Base-by-base conservation (phyloP, 768 basidiomycete species). In the Kwoniella heveanensis region DNA sequence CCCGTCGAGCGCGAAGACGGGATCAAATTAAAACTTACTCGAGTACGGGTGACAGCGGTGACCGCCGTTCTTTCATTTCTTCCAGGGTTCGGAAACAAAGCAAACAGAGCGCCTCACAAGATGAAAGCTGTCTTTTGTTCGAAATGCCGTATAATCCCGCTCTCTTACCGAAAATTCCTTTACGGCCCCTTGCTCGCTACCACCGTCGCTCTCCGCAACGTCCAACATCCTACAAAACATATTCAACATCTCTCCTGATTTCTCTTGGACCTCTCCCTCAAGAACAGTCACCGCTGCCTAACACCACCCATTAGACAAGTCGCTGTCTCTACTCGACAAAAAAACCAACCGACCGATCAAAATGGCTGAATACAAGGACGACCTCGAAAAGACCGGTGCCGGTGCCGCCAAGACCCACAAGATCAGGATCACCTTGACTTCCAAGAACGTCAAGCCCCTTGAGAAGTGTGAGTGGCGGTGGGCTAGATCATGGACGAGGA, bases 401-500 rank as follows among this genome's bases (percentile, higher is more conserved):
- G 86, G 92, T 67, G 88, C 90, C 77, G 84, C 86, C 70, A 89
- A 91, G 80, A 94, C 97, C 83, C 95, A 98, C 88, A 97, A 97
- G 87, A 98, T 98, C 82, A 85, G 96, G 69, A 99, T 99, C 85
- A 98, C 96, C 70, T 85, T 99, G 81, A 98, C 96, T 70, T 92
- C 90, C 83, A 89, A 90, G 84, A 97, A 97, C 82, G 91, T 98
- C 83, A 88, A 86, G 85, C 95, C 93, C 86, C 84, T 99, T 77
- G 96, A 99, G 85, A 99, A 97, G 84, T 97, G 95, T 97, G 69
- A 65, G 85, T 82, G n/a, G n/a, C n/a, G n/a, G n/a, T n/a, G n/a
- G n/a, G n/a, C n/a, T n/a, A n/a, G n/a, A n/a, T n/a, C n/a, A n/a
- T n/a, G n/a, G n/a, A n/a, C n/a, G n/a, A n/a, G n/a, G n/a, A n/a